phyloP scores from a whole-genome alignment of 495 filamentous ascomycete genomes.

The Umbilicaria muhlenbergii region DNA sequence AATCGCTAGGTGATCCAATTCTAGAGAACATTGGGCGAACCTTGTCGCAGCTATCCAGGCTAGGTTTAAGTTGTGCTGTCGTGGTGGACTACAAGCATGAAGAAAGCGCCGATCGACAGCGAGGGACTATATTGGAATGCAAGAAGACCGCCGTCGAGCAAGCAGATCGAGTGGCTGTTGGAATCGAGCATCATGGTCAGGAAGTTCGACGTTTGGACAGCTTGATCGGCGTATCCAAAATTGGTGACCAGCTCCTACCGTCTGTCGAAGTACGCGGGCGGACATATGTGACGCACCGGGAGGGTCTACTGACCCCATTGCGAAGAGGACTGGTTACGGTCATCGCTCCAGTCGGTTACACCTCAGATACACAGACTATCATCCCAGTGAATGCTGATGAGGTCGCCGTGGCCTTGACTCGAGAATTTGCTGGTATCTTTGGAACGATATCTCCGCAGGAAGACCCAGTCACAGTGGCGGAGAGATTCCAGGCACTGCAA shows the following conservation, averaged over 20 bases:
- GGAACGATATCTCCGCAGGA: slow-evolving; percentile 27
- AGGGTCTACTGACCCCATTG: slow-evolving; percentile 52
- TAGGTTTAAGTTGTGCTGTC: slow-evolving; percentile 69
- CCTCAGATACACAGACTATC: slow-evolving; percentile 37
- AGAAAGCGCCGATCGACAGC: slow-evolving; percentile 25
- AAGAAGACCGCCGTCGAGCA: slow-evolving; percentile 39
- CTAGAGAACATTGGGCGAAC: slow-evolving; percentile 69
- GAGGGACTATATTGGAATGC: slow-evolving; percentile 17
- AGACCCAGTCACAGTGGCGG: slow-evolving; percentile 26
- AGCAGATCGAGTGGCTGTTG: slow-evolving; percentile 54
- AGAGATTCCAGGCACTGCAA: slow-evolving; percentile 28
- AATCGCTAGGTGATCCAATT: slow-evolving; percentile 47
- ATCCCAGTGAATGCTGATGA: slow-evolving; percentile 46
- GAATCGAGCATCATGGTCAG: slow-evolving; percentile 50
- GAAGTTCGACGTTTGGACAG: slow-evolving; percentile 56
- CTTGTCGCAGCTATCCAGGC: slow-evolving; percentile 58
- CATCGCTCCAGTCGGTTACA: slow-evolving; percentile 54
- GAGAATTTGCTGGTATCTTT: slow-evolving; percentile 50
- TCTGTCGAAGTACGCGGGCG: slow-evolving; percentile 8
- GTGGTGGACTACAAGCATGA: slow-evolving; percentile 42
- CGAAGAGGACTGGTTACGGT: slow-evolving; percentile 66
- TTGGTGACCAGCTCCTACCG: slow-evolving; percentile 13
- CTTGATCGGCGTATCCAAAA: slow-evolving; percentile 30
- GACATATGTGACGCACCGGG: slow-evolving; percentile 34
- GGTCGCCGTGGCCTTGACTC: slow-evolving; percentile 52